phyloP scores from a whole-genome alignment of 2,329 filamentous ascomycete genomes.

The Leptographium procerum region DNA sequence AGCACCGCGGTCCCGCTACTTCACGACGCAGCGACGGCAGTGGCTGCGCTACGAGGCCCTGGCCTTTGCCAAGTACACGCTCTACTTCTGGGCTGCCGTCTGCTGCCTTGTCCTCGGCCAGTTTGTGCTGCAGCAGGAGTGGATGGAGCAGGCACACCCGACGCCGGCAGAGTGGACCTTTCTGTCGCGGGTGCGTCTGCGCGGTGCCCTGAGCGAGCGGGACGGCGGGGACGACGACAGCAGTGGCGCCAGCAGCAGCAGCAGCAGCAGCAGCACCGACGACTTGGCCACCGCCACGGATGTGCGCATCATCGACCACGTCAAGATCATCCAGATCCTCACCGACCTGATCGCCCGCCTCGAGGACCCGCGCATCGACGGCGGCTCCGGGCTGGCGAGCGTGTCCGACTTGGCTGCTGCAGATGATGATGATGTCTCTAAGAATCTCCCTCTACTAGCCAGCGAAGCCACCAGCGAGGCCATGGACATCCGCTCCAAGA shows the following conservation, averaged over 20 bases:
- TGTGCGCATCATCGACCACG: slow-evolving; percentile 54
- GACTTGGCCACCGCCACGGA: not conserved
- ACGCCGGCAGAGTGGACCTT: slow-evolving; percentile 76
- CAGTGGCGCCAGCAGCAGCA: not conserved
- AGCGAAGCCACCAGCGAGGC: slow-evolving; percentile 15
- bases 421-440: too few species aligned
- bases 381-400: slow-evolving; percentile 19
- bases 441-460: too few species aligned
- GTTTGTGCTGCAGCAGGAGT: slow-evolving; percentile 60
- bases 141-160: slow-evolving; percentile 62
- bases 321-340: slow-evolving; percentile 49
- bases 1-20: slow-evolving; percentile 50
- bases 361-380: slow-evolving; percentile 59
- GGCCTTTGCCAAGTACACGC: slow-evolving; percentile 55
- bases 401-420: too few species aligned
- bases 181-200: slow-evolving; percentile 54
- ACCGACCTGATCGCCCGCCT: slow-evolving; percentile 51
- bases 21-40: slow-evolving; percentile 66
- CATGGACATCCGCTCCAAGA: slow-evolving; percentile 62
- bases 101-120: slow-evolving; percentile 48
- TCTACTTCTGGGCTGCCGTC: slow-evolving; percentile 53
- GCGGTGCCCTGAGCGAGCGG: slow-evolving; percentile 50
- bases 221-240: slow-evolving; percentile 38
- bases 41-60: slow-evolving; percentile 62
- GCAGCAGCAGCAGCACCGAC: not conserved